phyloP scores from a whole-genome alignment of 2,329 filamentous ascomycete species.

The Zalaria sp. region DNA sequence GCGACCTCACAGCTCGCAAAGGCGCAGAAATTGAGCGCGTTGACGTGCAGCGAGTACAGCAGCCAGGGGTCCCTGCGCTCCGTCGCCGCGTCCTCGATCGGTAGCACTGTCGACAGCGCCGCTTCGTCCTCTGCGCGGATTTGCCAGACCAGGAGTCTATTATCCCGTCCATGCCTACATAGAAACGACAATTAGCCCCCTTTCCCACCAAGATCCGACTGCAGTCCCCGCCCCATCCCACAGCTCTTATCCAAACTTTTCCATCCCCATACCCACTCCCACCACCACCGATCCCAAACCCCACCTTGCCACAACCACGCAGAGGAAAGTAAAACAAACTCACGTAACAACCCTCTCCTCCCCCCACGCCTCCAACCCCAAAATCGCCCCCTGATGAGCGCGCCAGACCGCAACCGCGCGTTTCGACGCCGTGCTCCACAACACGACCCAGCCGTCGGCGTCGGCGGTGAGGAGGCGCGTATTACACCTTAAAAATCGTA shows the following conservation, averaged over 20 bases:
- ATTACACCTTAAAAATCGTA: conserved; percentile 60
- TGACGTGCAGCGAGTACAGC: conserved; percentile 70
- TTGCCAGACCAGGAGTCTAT: conserved; percentile 76
- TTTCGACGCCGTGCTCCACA: conserved; percentile 76
- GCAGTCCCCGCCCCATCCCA: background rate
- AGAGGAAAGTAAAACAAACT: conserved; percentile 21
- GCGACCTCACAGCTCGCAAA: conserved; percentile 49
- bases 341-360: conserved; percentile 70
- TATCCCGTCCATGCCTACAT: conserved; percentile 74
- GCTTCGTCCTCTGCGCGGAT: conserved; percentile 47
- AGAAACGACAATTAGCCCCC: background rate
- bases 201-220: background rate
- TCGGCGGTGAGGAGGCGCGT: conserved; percentile 72
- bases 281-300: background rate
- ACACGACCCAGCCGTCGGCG: conserved; percentile 73
- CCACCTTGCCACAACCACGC: background rate
- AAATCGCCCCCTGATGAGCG: conserved; percentile 63
- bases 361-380: conserved; percentile 61
- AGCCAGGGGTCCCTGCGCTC: conserved; percentile 60
- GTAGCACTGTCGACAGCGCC: conserved; percentile 52
- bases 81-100: conserved; percentile 45
- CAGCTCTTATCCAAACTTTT: background rate
- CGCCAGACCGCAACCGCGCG: conserved; percentile 74
- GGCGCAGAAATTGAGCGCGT: conserved; percentile 89
- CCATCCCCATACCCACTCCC: background rate